A percentile compares a stretch with the other conserved stretches of the same genome.
Evolutionary conservation across 1,284 basidiomycete species (phyloP).

Genomic region (Inonotus hispidus): DNA sequence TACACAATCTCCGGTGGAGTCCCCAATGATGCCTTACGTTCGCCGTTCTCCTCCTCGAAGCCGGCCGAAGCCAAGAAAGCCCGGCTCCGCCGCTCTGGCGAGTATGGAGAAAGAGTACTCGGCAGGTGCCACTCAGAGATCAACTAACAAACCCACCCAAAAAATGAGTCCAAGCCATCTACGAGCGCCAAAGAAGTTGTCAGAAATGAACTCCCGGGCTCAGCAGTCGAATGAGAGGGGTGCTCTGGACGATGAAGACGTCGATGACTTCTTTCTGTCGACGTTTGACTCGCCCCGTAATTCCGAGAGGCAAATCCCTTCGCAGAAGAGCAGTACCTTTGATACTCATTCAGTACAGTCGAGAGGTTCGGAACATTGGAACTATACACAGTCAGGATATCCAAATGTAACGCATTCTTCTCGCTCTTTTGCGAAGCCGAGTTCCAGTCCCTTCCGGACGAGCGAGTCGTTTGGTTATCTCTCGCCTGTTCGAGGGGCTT

Average conservation of each 20-base stretch:
- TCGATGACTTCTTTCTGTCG: conserved; percentile 36
- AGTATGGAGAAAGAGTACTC: conserved; percentile 13
- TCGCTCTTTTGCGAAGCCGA: neutral
- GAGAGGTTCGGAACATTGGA: neutral
- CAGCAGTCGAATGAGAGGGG: conserved; percentile 19
- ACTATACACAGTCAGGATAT: neutral
- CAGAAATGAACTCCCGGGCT: conserved; percentile 14
- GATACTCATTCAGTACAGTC: neutral
- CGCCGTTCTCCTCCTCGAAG: conserved; percentile 17
- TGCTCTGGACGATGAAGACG: conserved; percentile 32
- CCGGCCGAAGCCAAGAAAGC: conserved; percentile 17
- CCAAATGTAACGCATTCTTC: neutral
- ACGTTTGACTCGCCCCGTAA: conserved; percentile 13
- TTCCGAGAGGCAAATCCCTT: neutral
- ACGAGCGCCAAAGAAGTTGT: conserved; percentile 4
- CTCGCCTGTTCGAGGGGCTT: neutral
- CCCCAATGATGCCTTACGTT: neutral
- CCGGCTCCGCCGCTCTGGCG: conserved; percentile 15
- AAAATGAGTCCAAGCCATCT: neutral
- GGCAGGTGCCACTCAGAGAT: conserved; percentile 8
- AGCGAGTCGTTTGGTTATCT: neutral
- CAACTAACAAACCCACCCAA: neutral
- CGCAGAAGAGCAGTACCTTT: neutral
- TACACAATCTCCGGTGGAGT: neutral
- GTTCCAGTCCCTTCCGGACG: neutral